Conservation (phyloP, 1,139 yeast species). For the Candida pseudoviswanathii region DNA sequence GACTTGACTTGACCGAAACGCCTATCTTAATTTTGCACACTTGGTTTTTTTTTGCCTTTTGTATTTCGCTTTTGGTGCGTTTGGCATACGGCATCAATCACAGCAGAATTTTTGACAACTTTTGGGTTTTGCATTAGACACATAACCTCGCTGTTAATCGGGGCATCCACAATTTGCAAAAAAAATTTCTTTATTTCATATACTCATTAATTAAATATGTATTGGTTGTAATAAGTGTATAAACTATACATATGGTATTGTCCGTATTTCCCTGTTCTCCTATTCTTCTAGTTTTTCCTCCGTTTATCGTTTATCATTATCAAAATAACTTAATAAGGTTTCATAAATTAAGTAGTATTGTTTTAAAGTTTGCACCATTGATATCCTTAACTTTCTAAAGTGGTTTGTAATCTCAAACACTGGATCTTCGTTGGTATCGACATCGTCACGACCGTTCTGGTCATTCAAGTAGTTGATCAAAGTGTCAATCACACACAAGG, state of each 20-base stretch:
- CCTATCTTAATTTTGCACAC: too few relatives aligned
- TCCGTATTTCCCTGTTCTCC: not conserved
- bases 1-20: too few relatives aligned
- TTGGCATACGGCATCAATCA: too few relatives aligned
- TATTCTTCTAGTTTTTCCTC: not conserved
- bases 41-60: too few relatives aligned
- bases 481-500: slow-evolving; percentile 73
- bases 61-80: too few relatives aligned
- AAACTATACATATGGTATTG: not conserved
- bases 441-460: slow-evolving; percentile 14
- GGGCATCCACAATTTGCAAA: too few relatives aligned
- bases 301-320: slow-evolving; percentile 10
- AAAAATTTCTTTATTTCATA: too few relatives aligned
- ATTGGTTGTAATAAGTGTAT: too few relatives aligned
- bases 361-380: slow-evolving; percentile 71
- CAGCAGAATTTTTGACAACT: too few relatives aligned
- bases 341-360: slow-evolving; percentile 79
- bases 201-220: too few relatives aligned
- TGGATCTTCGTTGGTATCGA: slow-evolving; percentile 30
- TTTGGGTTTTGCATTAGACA: too few relatives aligned
- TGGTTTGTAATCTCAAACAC: slow-evolving; percentile 55
- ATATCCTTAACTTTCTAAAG: slow-evolving; percentile 47
- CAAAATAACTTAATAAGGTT: slow-evolving; percentile 28
- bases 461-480: slow-evolving; percentile 44
- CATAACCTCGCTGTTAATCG: too few relatives aligned